Base-by-base conservation (phyloP, 139 green algal species). In the Trebouxia sp. region DNA sequence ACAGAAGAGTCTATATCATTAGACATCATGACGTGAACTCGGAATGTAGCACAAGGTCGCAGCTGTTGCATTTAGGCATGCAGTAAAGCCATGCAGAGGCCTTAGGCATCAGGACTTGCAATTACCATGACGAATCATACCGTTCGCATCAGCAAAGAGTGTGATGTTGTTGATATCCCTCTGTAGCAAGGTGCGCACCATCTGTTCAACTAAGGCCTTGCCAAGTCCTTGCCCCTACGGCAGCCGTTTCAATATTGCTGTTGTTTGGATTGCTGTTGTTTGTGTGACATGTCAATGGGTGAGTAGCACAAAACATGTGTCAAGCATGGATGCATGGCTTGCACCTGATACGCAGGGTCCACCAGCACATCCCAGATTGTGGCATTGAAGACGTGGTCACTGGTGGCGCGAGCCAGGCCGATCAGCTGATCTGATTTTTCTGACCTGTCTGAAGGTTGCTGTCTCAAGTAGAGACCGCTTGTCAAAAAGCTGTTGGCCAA, bases 301-400 rank as follows among this genome's bases (percentile, higher is more conserved):
- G 38, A 78, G 15, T 28, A 30, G n/a, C 6, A 66, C 26, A n/a
- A n/a, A n/a, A n/a, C n/a, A n/a, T n/a, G n/a, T n/a, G n/a, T n/a
- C n/a, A 78, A 39, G 69, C 35, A 58, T 5, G 22, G 42, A 58
- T 78, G 69, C n/a, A 80, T 11, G 32, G n/a, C n/a, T n/a, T 35
- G n/a, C 48, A 87, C 91, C 86, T 98, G 95, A 75, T 93, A 98
- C 53, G 94, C 91, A 5, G 96, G 95, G 76, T 98, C 95, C 32
- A 99, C 91, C 22, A 98, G 82, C 17, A 99, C 94, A 83, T 99
- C 96, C 95, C 96, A 99, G 39, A 99, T 97, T 39, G 96, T 99
- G 48, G 96, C 96, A 78, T 99, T 99, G 91, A 99, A 99, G 0
- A 89, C 94, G 75, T 97, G 92, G 86, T 99, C 96, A 22, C 82